Conservation (phyloP, 2,329 filamentous ascomycete genomes). For the Diaporthe sp. region DNA sequence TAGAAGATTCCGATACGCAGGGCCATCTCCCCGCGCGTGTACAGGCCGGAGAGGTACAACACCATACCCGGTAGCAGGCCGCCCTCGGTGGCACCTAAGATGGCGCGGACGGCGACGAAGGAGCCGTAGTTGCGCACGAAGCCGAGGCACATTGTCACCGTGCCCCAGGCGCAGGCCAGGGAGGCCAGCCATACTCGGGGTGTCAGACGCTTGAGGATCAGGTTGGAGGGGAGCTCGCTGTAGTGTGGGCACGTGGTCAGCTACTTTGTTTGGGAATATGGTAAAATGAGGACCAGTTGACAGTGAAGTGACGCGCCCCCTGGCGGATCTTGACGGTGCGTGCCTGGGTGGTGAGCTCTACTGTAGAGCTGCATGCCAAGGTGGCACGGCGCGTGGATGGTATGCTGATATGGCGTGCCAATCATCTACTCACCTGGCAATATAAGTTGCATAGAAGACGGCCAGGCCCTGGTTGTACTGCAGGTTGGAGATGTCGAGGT, state of each 20-base stretch:
- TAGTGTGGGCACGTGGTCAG: constrained; percentile 8
- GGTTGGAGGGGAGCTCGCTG: constrained; percentile 72
- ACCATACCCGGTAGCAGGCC: constrained; percentile 76
- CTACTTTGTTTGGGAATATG: background rate
- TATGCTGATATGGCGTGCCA: background rate
- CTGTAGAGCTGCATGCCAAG: background rate
- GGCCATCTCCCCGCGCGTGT: constrained; percentile 68
- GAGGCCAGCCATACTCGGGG: constrained; percentile 70
- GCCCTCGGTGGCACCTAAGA: constrained; percentile 73
- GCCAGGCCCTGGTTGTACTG: constrained; percentile 74
- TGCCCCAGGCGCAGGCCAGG: constrained; percentile 67
- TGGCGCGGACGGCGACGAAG: constrained; percentile 70
- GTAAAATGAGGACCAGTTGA: accelerated
- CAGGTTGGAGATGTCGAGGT: constrained; percentile 66
- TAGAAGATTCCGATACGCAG: constrained; percentile 75
- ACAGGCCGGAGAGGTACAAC: constrained; percentile 72
- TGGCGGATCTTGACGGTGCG: accelerated
- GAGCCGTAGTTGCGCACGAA: constrained; percentile 63
- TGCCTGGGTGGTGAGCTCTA: background rate
- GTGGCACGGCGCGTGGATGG: background rate
- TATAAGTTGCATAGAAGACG: constrained; percentile 74
- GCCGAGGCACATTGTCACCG: constrained; percentile 66
- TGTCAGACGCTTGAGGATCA: constrained; percentile 70
- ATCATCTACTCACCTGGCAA: constrained; percentile 57
- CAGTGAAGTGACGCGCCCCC: background rate